phyloP scores from a whole-genome alignment of 371 early-diverging fungal species.

The Batkoa obscura region DNA sequence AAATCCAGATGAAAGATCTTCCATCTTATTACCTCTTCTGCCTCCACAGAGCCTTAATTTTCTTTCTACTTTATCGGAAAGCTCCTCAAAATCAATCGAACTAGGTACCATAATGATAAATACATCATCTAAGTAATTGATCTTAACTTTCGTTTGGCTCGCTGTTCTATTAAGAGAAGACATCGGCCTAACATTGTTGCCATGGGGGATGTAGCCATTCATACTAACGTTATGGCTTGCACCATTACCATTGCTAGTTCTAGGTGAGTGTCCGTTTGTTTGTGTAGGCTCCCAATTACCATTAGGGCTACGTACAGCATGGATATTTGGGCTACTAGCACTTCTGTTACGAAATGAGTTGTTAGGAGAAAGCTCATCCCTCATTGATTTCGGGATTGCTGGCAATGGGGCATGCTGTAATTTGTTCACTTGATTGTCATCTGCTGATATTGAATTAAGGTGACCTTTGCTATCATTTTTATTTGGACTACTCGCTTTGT shows the following conservation, averaged over 20 bases:
- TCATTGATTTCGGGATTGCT: not conserved
- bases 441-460: conserved; percentile 11
- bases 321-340: conserved; percentile 45
- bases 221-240: not conserved
- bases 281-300: conserved; percentile 4
- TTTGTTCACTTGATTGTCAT: conserved; percentile 32
- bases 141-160: conserved; percentile 48
- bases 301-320: conserved; percentile 7
- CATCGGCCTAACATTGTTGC: not conserved
- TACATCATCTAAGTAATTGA: conserved; percentile 66
- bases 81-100: conserved; percentile 46
- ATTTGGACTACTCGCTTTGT: not conserved
- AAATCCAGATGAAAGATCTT: conserved; percentile 17
- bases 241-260: not conserved
- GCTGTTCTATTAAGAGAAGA: not conserved
- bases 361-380: not conserved
- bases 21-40: conserved; percentile 21
- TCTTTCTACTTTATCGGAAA: conserved; percentile 60
- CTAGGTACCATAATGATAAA: conserved; percentile 65
- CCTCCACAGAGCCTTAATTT: conserved; percentile 69
- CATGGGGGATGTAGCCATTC: not conserved
- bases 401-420: not conserved
- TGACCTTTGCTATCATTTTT: not conserved
- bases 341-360: conserved; percentile 27
- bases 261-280: not conserved